phyloP scores from a whole-genome alignment of 805 yeast genomes.

The Sugiyamaella americana region DNA sequence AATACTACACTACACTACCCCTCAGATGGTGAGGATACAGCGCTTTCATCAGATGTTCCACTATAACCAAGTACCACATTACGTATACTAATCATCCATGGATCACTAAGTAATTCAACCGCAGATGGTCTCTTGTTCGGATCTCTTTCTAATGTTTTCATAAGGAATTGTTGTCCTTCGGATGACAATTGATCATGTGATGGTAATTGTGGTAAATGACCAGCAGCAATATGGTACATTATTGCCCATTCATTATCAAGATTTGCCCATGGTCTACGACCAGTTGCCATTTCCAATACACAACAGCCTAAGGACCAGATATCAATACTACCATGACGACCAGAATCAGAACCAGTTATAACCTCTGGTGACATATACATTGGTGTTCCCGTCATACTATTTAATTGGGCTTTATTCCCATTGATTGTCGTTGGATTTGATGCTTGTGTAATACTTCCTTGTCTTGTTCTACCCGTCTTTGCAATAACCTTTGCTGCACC shows the following conservation, averaged over 20 bases:
- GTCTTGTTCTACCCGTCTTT: constrained; percentile 30
- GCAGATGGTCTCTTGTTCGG: constrained; percentile 79
- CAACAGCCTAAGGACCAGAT: constrained; percentile 98
- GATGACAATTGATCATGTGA: constrained; percentile 67
- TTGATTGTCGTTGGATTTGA: constrained; percentile 15
- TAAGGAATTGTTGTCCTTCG: constrained; percentile 64
- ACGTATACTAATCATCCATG: constrained; percentile 55
- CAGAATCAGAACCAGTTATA: constrained; percentile 66
- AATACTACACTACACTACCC: not conserved
- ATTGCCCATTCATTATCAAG: constrained; percentile 97
- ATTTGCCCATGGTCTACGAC: constrained; percentile 93
- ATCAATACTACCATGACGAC: constrained; percentile 64
- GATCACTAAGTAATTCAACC: constrained; percentile 77
- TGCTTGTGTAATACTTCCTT: constrained; percentile 24
- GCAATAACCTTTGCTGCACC: constrained; percentile 89
- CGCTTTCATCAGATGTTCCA: not conserved
- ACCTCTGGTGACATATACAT: constrained; percentile 99
- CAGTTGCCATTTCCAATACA: constrained; percentile 93
- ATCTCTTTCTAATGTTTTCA: constrained; percentile 73
- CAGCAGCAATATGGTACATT: constrained; percentile 97
- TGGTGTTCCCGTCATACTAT: constrained; percentile 83
- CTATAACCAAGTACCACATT: constrained; percentile 13
- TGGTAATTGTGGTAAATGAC: constrained; percentile 85
- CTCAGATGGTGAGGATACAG: constrained; percentile 2
- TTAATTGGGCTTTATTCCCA: constrained; percentile 30